Evolutionary conservation across 2,329 filamentous ascomycete genomes (phyloP).

Genomic region (Laburnicola sp.): DNA sequence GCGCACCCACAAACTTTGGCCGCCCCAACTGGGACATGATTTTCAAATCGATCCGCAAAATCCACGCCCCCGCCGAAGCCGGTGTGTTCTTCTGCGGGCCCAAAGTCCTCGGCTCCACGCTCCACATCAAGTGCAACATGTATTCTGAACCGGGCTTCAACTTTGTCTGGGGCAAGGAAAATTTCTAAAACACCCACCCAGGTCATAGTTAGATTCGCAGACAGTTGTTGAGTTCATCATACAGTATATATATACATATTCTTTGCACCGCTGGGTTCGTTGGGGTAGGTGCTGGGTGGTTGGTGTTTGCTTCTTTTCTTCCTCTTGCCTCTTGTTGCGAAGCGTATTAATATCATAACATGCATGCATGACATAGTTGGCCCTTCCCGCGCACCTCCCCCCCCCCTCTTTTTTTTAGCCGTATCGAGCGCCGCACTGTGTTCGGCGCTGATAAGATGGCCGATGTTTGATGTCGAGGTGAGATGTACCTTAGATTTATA

Average conservation of each 20-base stretch:
- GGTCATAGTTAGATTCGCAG: background rate
- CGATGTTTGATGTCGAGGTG: too few relatives aligned
- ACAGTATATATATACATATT: constrained; percentile 18
- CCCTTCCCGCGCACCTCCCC: background rate
- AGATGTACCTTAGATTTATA: too few relatives aligned
- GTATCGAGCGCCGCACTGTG: background rate
- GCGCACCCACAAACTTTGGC: constrained; percentile 82
- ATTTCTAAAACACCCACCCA: constrained; percentile 55
- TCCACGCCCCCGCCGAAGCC: constrained; percentile 53
- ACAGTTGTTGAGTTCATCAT: constrained; percentile 4
- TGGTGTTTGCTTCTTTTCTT: background rate
- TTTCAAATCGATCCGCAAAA: constrained; percentile 79
- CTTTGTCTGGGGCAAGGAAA: constrained; percentile 71
- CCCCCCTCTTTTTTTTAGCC: background rate
- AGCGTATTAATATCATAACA: constrained; percentile 7
- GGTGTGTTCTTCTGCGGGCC: constrained; percentile 76
- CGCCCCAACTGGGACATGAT: constrained; percentile 90
- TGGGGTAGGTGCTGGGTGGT: constrained; percentile 7
- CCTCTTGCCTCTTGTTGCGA: background rate
- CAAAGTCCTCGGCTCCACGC: constrained; percentile 72
- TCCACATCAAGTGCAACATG: constrained; percentile 86
- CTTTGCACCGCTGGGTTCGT: background rate
- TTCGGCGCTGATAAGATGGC: too few relatives aligned
- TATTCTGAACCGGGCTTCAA: constrained; percentile 78
- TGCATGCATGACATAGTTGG: background rate